Conservation (phyloP, 2,329 filamentous ascomycete genomes). For the Fusarium penzigii region DNA sequence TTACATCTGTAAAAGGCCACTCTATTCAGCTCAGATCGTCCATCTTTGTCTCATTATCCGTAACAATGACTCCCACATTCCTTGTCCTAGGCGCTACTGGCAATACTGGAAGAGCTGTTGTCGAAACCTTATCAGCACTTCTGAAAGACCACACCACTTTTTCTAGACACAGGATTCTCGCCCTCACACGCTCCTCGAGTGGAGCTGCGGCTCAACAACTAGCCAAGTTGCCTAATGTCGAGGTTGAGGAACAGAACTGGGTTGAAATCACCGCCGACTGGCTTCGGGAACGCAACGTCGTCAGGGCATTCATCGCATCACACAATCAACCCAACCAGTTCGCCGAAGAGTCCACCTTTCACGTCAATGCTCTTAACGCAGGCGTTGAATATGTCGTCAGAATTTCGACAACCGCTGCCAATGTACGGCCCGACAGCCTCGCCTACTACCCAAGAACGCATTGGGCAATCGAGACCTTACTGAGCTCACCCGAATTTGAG, state of each 20-base stretch:
- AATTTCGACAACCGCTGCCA: constrained; percentile 40
- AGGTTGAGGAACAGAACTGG: constrained; percentile 39
- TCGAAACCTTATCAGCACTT: constrained; percentile 28
- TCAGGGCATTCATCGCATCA: constrained; percentile 40
- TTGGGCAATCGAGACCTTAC: constrained; percentile 43
- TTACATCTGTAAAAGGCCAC: too few species aligned
- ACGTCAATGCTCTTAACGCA: constrained; percentile 34
- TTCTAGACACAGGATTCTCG: constrained; percentile 12
- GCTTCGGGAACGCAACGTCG: constrained; percentile 39
- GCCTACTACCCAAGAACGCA: constrained; percentile 40
- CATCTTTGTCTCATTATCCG: neutral
- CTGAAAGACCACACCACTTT: constrained; percentile 10
- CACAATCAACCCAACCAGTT: constrained; percentile 41
- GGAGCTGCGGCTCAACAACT: constrained; percentile 28
- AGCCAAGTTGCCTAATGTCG: constrained; percentile 34
- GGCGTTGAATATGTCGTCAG: constrained; percentile 44
- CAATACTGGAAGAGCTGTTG: constrained; percentile 36
- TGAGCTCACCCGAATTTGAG: constrained; percentile 37
- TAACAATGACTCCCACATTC: constrained; percentile 35
- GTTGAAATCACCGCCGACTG: constrained; percentile 39
- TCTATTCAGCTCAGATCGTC: neutral
- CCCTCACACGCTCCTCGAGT: constrained; percentile 15
- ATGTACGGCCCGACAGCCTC: constrained; percentile 35
- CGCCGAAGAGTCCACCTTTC: constrained; percentile 41
- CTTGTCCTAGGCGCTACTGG: constrained; percentile 38